These are phyloP conservation scores for Entophlyctis luteolus DNA, from an alignment of 192 early-diverging fungal genomes.

Conservation along the genomic window DNA sequence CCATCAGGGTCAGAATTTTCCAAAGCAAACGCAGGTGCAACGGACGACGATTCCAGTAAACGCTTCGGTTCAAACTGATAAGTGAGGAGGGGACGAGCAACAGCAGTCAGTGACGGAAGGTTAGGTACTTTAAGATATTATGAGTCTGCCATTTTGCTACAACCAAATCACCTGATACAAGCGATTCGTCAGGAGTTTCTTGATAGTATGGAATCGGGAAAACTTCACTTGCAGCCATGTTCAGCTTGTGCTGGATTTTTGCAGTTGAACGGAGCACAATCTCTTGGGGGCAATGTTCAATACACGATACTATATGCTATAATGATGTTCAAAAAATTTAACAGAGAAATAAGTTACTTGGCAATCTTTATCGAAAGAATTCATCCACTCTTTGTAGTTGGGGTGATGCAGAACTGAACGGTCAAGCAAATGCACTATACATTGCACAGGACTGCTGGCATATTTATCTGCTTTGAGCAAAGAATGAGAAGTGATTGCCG, in stretches of 20 bases:
- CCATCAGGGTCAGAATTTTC: neutral
- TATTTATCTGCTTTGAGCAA: conserved; percentile 22
- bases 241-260: conserved; percentile 60
- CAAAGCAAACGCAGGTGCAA: neutral
- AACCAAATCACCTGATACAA: neutral
- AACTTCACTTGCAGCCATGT: conserved; percentile 56
- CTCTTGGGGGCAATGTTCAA: conserved; percentile 60
- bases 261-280: conserved; percentile 67
- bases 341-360: conserved; percentile 31
- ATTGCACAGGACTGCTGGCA: conserved; percentile 26
- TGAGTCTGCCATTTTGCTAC: neutral
- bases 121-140: neutral
- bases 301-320: conserved; percentile 70
- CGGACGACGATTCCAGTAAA: conserved; percentile 44
- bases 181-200: conserved; percentile 31
- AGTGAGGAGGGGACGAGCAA: conserved; percentile 36
- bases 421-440: conserved; percentile 65
- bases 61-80: conserved; percentile 64
- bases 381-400: conserved; percentile 68
- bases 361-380: conserved; percentile 63
- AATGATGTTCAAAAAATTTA: neutral
- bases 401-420: conserved; percentile 54
- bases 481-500: neutral
- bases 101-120: conserved; percentile 18
- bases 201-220: conserved; percentile 72